Conservation (phyloP, 257 asterid species). For the Ilex aquifolium region DNA sequence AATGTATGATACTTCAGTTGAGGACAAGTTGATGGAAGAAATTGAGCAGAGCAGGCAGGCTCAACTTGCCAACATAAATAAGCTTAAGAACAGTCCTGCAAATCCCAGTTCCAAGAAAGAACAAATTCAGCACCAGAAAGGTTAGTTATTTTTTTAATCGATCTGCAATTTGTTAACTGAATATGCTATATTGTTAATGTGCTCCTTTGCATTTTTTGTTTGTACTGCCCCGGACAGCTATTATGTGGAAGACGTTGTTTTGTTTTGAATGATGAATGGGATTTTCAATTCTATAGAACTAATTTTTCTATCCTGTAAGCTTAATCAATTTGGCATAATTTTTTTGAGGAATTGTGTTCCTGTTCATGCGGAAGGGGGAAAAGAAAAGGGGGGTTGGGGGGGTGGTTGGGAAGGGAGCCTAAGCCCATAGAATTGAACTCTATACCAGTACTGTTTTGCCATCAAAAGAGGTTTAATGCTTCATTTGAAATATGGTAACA, state of each 20-base stretch:
- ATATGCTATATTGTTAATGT: not conserved
- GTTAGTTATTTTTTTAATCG: slow-evolving; percentile 24
- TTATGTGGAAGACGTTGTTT: not conserved
- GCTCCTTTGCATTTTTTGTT: slow-evolving; percentile 1
- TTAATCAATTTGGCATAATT: too few relatives aligned
- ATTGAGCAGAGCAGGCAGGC: slow-evolving; percentile 77
- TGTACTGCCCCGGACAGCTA: not conserved
- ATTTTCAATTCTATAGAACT: too few relatives aligned
- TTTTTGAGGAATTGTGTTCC: too few relatives aligned
- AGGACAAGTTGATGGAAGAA: slow-evolving; percentile 85
- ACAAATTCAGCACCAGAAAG: slow-evolving; percentile 36
- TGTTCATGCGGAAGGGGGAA: too few relatives aligned
- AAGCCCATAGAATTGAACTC: too few relatives aligned
- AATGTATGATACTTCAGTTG: slow-evolving; percentile 75
- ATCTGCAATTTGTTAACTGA: not conserved
- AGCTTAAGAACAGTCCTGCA: slow-evolving; percentile 50
- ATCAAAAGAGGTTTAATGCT: too few relatives aligned
- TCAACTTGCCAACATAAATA: slow-evolving; percentile 69
- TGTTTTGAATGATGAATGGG: too few relatives aligned
- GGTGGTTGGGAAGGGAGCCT: too few relatives aligned
- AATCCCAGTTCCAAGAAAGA: slow-evolving; percentile 31
- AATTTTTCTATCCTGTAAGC: too few relatives aligned
- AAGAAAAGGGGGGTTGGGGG: too few relatives aligned
- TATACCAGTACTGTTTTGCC: too few relatives aligned
- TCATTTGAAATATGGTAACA: too few relatives aligned